phyloP scores from a whole-genome alignment of 73 alveolate species.

The Paramecium biaurelia region DNA sequence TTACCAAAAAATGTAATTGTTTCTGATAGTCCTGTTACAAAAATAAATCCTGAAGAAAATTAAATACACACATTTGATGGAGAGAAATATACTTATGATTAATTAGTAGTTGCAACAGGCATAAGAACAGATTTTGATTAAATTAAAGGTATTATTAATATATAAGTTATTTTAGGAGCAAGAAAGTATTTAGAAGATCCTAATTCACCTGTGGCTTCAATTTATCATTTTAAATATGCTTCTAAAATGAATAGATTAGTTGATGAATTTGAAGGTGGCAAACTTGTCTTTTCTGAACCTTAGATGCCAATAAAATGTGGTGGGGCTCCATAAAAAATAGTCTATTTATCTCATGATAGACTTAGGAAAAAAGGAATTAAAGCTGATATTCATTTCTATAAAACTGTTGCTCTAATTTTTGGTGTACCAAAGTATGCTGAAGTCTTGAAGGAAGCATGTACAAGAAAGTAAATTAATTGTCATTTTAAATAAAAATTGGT shows the following conservation, averaged over 20 bases:
- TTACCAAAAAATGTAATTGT: slow-evolving; percentile 26
- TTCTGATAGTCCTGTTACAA: slow-evolving; percentile 53
- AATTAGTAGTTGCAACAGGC: slow-evolving; percentile 78
- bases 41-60: slow-evolving; percentile 71
- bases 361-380: slow-evolving; percentile 71
- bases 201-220: slow-evolving; percentile 81
- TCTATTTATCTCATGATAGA: slow-evolving; percentile 74
- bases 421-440: slow-evolving; percentile 78
- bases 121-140: slow-evolving; percentile 68
- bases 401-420: slow-evolving; percentile 74
- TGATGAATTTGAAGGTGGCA: slow-evolving; percentile 78
- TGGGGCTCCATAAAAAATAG: slow-evolving; percentile 90
- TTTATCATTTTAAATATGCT: slow-evolving; percentile 73
- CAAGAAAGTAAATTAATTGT: slow-evolving; percentile 65
- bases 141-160: slow-evolving; percentile 63
- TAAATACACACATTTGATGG: slow-evolving; percentile 62
- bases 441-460: slow-evolving; percentile 54
- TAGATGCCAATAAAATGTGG: slow-evolving; percentile 88
- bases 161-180: slow-evolving; percentile 57
- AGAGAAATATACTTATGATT: slow-evolving; percentile 68
- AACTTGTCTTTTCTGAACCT: slow-evolving; percentile 78
- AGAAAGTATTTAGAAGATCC: slow-evolving; percentile 81
- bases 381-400: slow-evolving; percentile 70
- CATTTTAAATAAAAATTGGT: slow-evolving; percentile 68
- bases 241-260: slow-evolving; percentile 68